A percentile compares a stretch with the other conserved stretches of the same genome.
Conservation (phyloP, 257 asterid genomes). For the Cynanchum wilfordii region DNA sequence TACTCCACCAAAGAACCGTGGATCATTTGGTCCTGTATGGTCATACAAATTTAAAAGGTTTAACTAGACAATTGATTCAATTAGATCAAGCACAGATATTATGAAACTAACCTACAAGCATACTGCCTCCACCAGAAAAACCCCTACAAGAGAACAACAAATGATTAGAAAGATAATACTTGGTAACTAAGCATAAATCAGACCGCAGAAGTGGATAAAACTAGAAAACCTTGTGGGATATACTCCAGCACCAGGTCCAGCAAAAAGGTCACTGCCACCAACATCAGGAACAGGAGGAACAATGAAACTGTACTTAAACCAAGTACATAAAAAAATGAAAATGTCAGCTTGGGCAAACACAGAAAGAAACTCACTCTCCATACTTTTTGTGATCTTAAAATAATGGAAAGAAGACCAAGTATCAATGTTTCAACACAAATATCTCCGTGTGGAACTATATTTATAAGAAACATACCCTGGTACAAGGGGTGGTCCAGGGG, state of each 20-base stretch:
- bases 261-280: slow-evolving; percentile 52
- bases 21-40: slow-evolving; percentile 72
- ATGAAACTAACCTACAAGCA: slow-evolving; percentile 58
- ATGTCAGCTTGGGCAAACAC: not conserved
- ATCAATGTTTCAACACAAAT: not conserved
- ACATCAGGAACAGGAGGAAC: slow-evolving; percentile 49
- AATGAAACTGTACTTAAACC: slow-evolving; percentile 30
- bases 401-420: not conserved
- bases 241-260: slow-evolving; percentile 73
- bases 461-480: not conserved
- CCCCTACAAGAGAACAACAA: slow-evolving; percentile 42
- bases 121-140: slow-evolving; percentile 49
- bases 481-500: not conserved
- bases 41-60: not conserved
- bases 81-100: slow-evolving; percentile 4
- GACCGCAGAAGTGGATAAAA: not conserved
- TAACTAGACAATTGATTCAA: slow-evolving; percentile 1
- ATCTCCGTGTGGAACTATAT: not conserved
- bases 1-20: slow-evolving; percentile 60
- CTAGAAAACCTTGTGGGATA: slow-evolving; percentile 58
- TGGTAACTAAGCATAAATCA: not conserved
- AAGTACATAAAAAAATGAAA: not conserved
- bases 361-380: not conserved
- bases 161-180: not conserved
- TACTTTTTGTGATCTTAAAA: not conserved